Percentiles rank a stretch among this genome's conserved stretches.
phyloP scores from a whole-genome alignment of 345 rosid species.

The Aquilaria yunnanensis region DNA sequence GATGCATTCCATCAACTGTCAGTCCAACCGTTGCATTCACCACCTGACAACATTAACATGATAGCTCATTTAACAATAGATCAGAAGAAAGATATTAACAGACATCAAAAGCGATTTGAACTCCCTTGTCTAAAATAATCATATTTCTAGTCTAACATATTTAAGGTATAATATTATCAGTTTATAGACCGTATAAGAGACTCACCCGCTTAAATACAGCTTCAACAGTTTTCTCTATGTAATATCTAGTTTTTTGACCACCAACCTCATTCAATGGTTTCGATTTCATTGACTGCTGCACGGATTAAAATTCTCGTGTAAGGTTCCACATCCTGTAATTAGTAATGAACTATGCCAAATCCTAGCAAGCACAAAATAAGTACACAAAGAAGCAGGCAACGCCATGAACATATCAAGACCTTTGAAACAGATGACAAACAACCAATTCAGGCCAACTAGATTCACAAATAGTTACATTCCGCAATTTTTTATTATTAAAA shows the following conservation, averaged over 20 bases:
- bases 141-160: neutral
- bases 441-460: no score
- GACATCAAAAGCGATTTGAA: neutral
- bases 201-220: slow-evolving; percentile 76
- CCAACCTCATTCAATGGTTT: slow-evolving; percentile 32
- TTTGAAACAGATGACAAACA: neutral
- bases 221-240: slow-evolving; percentile 58
- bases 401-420: neutral
- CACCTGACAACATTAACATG: slow-evolving; percentile 36
- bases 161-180: no score
- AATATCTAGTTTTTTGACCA: slow-evolving; percentile 44
- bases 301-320: slow-evolving; percentile 11
- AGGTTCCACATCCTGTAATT: neutral
- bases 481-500: no score
- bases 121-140: neutral
- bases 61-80: slow-evolving; percentile 3
- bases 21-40: slow-evolving; percentile 47
- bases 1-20: slow-evolving; percentile 51
- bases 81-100: neutral
- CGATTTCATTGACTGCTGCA: slow-evolving; percentile 64
- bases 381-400: no score
- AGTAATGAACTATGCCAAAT: no score
- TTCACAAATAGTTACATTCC: no score
- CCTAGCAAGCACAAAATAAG: no score
- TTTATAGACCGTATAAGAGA: slow-evolving; percentile 6